A percentile compares a stretch with the other conserved stretches of the same genome.
These are phyloP conservation scores for Starmera pachycereana DNA, from an alignment of 805 yeast genomes.

Conservation along the genomic window DNA sequence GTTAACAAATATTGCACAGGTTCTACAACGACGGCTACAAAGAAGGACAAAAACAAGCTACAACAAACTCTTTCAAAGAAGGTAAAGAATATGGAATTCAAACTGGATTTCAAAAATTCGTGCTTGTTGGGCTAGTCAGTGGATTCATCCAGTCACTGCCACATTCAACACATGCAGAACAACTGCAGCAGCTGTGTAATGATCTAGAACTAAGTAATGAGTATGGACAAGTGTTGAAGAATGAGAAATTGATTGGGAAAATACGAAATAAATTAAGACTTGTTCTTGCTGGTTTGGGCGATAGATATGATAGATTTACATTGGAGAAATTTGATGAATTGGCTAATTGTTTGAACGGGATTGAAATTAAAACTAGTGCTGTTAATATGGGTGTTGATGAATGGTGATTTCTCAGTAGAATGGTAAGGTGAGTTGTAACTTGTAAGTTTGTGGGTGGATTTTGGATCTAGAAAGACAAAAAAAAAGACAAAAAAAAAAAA, in stretches of 20 bases:
- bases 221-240: conserved; percentile 43
- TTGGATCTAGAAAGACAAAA: no score
- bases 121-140: conserved; percentile 58
- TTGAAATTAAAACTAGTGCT: no score
- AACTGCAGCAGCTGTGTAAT: no score
- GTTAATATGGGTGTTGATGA: no score
- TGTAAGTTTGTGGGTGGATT: no score
- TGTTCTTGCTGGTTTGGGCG: conserved; percentile 23
- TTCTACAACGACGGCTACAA: conserved; percentile 58
- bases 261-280: conserved; percentile 55
- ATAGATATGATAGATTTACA: background rate
- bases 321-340: no score
- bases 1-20: conserved; percentile 8
- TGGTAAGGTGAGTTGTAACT: no score
- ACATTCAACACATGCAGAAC: no score
- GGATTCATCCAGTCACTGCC: conserved; percentile 29
- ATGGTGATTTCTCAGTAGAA: no score
- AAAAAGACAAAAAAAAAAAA: no score
- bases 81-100: conserved; percentile 83
- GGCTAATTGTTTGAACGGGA: no score
- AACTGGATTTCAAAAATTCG: conserved; percentile 61
- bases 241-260: conserved; percentile 40
- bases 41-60: conserved; percentile 61
- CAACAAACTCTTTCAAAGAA: conserved; percentile 50
- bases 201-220: conserved; percentile 33